Evolutionary conservation across 768 basidiomycete species (phyloP).

Genomic region (Cytidiella melzeri): DNA sequence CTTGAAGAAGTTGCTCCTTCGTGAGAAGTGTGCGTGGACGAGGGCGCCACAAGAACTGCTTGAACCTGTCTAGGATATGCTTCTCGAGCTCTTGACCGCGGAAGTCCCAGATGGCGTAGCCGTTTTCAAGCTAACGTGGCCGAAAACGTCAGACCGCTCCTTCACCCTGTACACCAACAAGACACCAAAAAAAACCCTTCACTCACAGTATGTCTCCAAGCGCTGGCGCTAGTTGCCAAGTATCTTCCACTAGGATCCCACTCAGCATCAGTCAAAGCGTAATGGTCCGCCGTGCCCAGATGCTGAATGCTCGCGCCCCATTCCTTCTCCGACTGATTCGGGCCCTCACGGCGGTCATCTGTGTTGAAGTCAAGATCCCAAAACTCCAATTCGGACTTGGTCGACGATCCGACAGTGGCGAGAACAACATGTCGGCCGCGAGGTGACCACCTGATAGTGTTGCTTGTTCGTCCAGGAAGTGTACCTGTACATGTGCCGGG

Average conservation of each 20-base stretch:
- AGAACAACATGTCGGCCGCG: conserved; percentile 93
- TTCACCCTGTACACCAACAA: too few species aligned
- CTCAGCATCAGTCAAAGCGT: conserved; percentile 94
- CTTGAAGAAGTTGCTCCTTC: conserved; percentile 80
- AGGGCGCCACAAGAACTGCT: conserved; percentile 98
- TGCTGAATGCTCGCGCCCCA: conserved; percentile 86
- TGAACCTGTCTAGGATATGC: conserved; percentile 87
- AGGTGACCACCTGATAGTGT: conserved; percentile 95
- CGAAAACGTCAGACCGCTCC: too few species aligned
- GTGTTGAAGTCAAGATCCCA: conserved; percentile 94
- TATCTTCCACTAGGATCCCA: conserved; percentile 98
- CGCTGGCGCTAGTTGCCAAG: conserved; percentile 87
- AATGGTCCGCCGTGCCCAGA: conserved; percentile 86
- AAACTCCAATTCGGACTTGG: conserved; percentile 96
- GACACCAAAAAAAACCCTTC: too few species aligned
- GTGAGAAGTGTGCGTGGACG: conserved; percentile 84
- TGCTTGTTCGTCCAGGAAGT: conserved; percentile 78
- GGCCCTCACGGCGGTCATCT: conserved; percentile 48
- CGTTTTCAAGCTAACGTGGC: conserved; percentile 95
- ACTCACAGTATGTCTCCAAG: conserved; percentile 89
- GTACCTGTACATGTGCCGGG: conserved; percentile 42
- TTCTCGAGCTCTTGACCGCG: conserved; percentile 92
- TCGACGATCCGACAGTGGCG: conserved; percentile 91
- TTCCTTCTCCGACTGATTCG: conserved; percentile 45
- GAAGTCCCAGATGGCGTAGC: conserved; percentile 97